Evolutionary conservation across 352 stramenopile species (phyloP).

Genomic region (Blastocystis sp.): DNA sequence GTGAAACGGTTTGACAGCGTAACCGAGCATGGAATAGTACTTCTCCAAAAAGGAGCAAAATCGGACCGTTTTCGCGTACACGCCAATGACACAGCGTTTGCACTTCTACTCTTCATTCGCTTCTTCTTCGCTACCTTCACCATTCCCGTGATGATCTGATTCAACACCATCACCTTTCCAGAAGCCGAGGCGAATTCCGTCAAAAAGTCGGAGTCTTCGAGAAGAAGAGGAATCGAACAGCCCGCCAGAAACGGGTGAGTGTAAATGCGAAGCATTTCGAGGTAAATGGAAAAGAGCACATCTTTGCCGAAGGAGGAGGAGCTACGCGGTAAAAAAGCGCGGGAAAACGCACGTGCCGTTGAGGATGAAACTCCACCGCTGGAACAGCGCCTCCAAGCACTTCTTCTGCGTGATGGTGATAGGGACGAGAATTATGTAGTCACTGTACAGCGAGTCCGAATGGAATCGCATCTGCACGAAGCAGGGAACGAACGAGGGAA

Average conservation of each 20-base stretch:
- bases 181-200: not conserved
- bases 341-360: not conserved
- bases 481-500: not conserved
- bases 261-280: constrained; percentile 49
- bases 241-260: constrained; percentile 45
- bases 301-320: not conserved
- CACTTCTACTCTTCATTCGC: not conserved
- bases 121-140: not conserved
- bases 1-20: not conserved
- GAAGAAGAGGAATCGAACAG: not conserved
- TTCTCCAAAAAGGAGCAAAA: not conserved
- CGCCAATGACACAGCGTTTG: not conserved
- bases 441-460: not conserved
- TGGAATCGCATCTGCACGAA: not conserved
- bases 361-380: constrained; percentile 42
- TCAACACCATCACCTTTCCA: constrained; percentile 8
- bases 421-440: not conserved
- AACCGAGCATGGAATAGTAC: not conserved
- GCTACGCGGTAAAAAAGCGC: not conserved
- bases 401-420: constrained; percentile 9
- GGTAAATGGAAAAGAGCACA: constrained; percentile 10
- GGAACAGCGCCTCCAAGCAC: constrained; percentile 5
- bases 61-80: not conserved
- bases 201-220: not conserved
- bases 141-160: not conserved